Evolutionary conservation across 2,329 filamentous ascomycete species (phyloP).

Genomic region (Chaetomiaceae sp.): DNA sequence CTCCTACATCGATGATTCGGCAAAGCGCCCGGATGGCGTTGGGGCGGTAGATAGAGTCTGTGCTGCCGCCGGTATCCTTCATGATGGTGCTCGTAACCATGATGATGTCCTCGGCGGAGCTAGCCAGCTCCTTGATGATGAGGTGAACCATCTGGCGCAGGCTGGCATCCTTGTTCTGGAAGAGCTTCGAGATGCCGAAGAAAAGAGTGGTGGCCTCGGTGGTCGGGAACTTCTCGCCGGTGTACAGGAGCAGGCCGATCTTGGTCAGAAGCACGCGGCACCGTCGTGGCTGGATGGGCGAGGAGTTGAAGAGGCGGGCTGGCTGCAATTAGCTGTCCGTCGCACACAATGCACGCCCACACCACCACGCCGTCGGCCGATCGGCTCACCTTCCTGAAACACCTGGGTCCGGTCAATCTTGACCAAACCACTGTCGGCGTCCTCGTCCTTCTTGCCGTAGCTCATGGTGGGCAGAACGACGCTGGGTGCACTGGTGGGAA

Average conservation of each 20-base stretch:
- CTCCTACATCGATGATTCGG: slow-evolving; percentile 86
- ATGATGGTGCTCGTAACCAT: slow-evolving; percentile 99
- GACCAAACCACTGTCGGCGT: slow-evolving; percentile 87
- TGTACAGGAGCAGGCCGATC: slow-evolving; percentile 92
- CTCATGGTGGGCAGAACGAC: slow-evolving; percentile 60
- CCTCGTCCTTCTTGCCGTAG: slow-evolving; percentile 99
- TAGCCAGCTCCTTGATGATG: slow-evolving; percentile 93
- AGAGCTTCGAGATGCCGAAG: slow-evolving; percentile 98
- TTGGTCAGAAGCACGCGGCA: slow-evolving; percentile 97
- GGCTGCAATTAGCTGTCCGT: slow-evolving; percentile 21
- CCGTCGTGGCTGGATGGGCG: slow-evolving; percentile 92
- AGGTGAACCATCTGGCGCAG: slow-evolving; percentile 98
- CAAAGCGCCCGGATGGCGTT: slow-evolving; percentile 95
- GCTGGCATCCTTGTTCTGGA: slow-evolving; percentile 98
- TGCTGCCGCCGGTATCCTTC: slow-evolving; percentile 97
- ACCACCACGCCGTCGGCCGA: no score
- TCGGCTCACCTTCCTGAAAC: slow-evolving; percentile 84
- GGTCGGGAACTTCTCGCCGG: slow-evolving; percentile 91
- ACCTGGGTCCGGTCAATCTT: slow-evolving; percentile 97
- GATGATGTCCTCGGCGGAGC: slow-evolving; percentile 95
- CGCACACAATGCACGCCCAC: background rate
- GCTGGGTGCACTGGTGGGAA: slow-evolving; percentile 17
- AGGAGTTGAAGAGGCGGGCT: slow-evolving; percentile 98
- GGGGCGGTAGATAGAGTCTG: slow-evolving; percentile 86
- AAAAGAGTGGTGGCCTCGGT: slow-evolving; percentile 98